Evolutionary conservation across 2,329 filamentous ascomycete species (phyloP).

Genomic region (Aspergillaceae sp.): DNA sequence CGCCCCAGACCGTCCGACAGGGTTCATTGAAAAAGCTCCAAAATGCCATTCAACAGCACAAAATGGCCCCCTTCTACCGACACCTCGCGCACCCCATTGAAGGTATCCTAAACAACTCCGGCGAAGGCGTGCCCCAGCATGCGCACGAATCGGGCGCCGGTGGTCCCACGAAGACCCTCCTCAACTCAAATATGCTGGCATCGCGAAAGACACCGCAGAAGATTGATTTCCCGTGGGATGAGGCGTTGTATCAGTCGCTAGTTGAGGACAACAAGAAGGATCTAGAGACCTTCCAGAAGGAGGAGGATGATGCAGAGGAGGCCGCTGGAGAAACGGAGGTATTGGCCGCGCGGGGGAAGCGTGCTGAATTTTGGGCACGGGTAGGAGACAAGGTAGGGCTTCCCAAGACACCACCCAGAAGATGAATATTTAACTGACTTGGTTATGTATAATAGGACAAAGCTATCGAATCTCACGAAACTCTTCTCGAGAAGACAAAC

Average conservation of each 20-base stretch:
- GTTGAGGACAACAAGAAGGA: slow-evolving; percentile 70
- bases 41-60: slow-evolving; percentile 55
- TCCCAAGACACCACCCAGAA: slow-evolving; percentile 3
- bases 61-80: slow-evolving; percentile 60
- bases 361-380: slow-evolving; percentile 90
- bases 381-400: slow-evolving; percentile 81
- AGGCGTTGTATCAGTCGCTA: slow-evolving; percentile 70
- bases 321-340: slow-evolving; percentile 95
- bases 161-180: slow-evolving; percentile 34
- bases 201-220: slow-evolving; percentile 56
- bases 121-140: slow-evolving; percentile 52
- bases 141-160: slow-evolving; percentile 8
- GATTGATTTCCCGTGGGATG: slow-evolving; percentile 79
- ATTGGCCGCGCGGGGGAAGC: slow-evolving; percentile 82
- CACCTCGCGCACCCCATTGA: slow-evolving; percentile 58
- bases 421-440: neutral
- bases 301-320: slow-evolving; percentile 89
- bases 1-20: slow-evolving; percentile 45
- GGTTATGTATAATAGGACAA: slow-evolving; percentile 58
- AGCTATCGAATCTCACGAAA: slow-evolving; percentile 85
- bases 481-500: slow-evolving; percentile 92
- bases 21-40: slow-evolving; percentile 52
- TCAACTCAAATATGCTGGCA: slow-evolving; percentile 66
- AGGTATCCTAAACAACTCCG: slow-evolving; percentile 68
- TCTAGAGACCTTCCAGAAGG: slow-evolving; percentile 67